Base-by-base conservation (phyloP, 768 basidiomycete genomes). In the Rhodocollybia butyracea region DNA sequence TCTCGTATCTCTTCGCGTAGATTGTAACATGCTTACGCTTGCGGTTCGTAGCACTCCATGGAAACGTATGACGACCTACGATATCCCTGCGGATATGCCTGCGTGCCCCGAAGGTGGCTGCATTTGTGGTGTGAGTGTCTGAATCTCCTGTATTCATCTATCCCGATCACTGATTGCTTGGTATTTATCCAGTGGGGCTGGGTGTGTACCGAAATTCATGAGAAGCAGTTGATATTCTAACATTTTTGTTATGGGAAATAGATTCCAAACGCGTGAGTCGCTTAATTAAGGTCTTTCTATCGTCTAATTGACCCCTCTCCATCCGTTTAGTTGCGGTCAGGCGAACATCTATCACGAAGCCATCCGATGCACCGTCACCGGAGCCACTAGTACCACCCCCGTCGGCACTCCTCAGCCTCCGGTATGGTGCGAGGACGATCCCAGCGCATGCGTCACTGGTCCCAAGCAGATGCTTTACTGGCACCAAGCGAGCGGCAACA, bases 311-410 rank as follows among this genome's bases (percentile, higher is more conserved):
- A 39, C 32, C 27, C 21, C 32, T 13, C 26, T 30, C 15, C 29
- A 40, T n/a, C 21, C 38, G 26, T 24, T 19, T 45, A 76, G 80
- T 11, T 83, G 81, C 58, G 81, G 81, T 24, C 63, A 78, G 59
- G 76, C 79, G 5, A 83, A 83, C 66, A 80, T 82, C 61, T 83
- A 78, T 63, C 70, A 74, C 57, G 62, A 70, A 51, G 66, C 73
- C 32, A 79, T 75, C 69, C 70, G 69, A 36, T 83, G 80, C 70
- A 72, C 67, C n/a, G 80, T 83, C 15, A 76, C 77, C 0, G 69
- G 70, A 8, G 70, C 80, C 3, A 77, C 65, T 1, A 66, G 70
- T 30, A 76, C 62, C 15, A 69, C 65, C 0, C 71, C 76, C 13
- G 55, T 83, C 11, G 78, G 73, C 13, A 46, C 68, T 0, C 66